These are phyloP conservation scores for Boletus pseudopeckii DNA, from an alignment of 768 basidiomycete genomes.

Conservation along the genomic window DNA sequence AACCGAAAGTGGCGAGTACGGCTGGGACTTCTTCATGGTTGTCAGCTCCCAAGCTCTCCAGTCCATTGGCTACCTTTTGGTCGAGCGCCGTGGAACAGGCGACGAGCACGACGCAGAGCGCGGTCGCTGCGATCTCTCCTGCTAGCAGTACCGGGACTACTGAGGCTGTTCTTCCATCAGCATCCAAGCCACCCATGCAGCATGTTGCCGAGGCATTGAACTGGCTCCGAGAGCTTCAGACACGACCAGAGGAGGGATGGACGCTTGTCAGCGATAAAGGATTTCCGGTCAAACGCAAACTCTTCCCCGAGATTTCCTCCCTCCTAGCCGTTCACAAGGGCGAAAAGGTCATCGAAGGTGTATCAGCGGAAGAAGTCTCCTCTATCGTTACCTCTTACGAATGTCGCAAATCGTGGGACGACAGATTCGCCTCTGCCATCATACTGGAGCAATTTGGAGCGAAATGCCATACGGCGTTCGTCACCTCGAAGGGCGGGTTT, in stretches of 20 bases:
- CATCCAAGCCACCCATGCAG: conserved; percentile 69
- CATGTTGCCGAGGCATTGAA: conserved; percentile 79
- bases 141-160: conserved; percentile 35
- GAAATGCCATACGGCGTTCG: conserved; percentile 67
- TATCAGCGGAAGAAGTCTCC: conserved; percentile 88
- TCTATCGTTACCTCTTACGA: conserved; percentile 66
- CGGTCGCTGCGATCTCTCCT: conserved; percentile 75
- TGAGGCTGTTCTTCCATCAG: conserved; percentile 43
- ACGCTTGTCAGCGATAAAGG: conserved; percentile 72
- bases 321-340: conserved; percentile 83
- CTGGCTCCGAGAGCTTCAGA: conserved; percentile 73
- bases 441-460: conserved; percentile 77
- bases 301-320: conserved; percentile 74
- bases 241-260: conserved; percentile 65
- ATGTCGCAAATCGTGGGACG: conserved; percentile 83
- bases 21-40: conserved; percentile 41
- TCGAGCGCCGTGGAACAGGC: conserved; percentile 75
- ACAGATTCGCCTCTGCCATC: conserved; percentile 68
- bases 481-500: conserved; percentile 74
- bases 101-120: conserved; percentile 67
- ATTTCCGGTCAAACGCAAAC: conserved; percentile 68
- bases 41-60: conserved; percentile 62
- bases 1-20: conserved; percentile 9
- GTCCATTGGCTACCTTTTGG: conserved; percentile 69
- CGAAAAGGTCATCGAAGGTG: conserved; percentile 87